Percentiles rank a stretch among this genome's conserved stretches.
phyloP scores from a whole-genome alignment of 1,284 basidiomycete genomes.

The Hymenochaete sp. region DNA sequence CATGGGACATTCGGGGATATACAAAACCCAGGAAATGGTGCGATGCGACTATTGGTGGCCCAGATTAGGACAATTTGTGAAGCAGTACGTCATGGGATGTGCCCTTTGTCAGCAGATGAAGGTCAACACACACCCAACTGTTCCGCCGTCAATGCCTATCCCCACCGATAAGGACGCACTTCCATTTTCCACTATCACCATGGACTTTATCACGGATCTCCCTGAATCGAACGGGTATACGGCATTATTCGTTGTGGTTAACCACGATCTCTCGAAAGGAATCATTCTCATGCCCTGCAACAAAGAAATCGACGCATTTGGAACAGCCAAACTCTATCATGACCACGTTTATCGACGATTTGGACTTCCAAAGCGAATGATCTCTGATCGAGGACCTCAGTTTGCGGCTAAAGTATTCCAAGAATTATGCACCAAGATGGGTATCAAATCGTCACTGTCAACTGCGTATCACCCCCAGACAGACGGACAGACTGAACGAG shows the following conservation, averaged over 20 bases:
- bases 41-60: conserved; percentile 38
- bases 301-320: conserved; percentile 23
- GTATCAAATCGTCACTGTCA: background rate
- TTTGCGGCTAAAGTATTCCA: conserved; percentile 27
- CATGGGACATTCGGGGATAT: conserved; percentile 34
- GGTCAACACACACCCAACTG: conserved; percentile 14
- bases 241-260: conserved; percentile 30
- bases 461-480: conserved; percentile 21
- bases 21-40: conserved; percentile 31
- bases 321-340: conserved; percentile 22
- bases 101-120: conserved; percentile 33
- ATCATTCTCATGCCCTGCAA: conserved; percentile 24
- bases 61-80: conserved; percentile 24
- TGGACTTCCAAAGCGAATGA: conserved; percentile 29
- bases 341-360: conserved; percentile 27
- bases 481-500: conserved; percentile 26
- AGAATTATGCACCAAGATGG: conserved; percentile 8
- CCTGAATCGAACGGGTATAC: conserved; percentile 29
- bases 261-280: conserved; percentile 29
- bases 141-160: conserved; percentile 6
- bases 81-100: conserved; percentile 32
- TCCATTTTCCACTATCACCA: conserved; percentile 7
- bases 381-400: conserved; percentile 29
- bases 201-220: conserved; percentile 23
- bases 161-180: background rate